Evolutionary conservation across 495 filamentous ascomycete species (phyloP).

Genomic region (Penicillium coffeae): DNA sequence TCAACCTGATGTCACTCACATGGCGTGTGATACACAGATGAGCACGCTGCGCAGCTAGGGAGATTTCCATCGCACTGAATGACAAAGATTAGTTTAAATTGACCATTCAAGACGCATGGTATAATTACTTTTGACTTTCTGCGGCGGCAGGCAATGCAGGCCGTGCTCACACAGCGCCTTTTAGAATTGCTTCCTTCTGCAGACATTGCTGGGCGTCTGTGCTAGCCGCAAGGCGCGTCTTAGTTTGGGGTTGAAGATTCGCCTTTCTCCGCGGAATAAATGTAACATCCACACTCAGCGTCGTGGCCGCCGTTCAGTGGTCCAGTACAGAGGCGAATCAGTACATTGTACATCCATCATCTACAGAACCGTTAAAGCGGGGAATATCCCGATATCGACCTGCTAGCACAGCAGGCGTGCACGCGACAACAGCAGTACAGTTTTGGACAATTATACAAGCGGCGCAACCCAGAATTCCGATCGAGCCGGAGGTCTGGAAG

Average conservation of each 20-base stretch:
- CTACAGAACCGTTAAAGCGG: background rate
- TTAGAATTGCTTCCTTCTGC: constrained; percentile 51
- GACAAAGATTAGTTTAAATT: constrained; percentile 15
- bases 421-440: background rate
- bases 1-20: constrained; percentile 25
- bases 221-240: constrained; percentile 3
- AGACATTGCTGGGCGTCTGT: constrained; percentile 21
- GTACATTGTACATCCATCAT: constrained; percentile 14
- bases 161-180: constrained; percentile 86
- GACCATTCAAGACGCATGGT: background rate
- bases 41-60: constrained; percentile 90
- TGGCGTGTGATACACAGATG: constrained; percentile 87
- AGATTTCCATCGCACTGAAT: constrained; percentile 84
- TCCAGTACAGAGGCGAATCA: constrained; percentile 10
- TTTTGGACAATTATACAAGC: background rate
- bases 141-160: constrained; percentile 87
- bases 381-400: background rate
- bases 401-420: background rate
- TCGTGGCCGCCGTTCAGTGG: constrained; percentile 31
- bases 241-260: constrained; percentile 6
- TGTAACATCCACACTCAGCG: constrained; percentile 15
- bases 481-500: background rate
- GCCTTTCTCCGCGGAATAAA: constrained; percentile 23
- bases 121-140: constrained; percentile 77
- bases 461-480: background rate